Percentiles rank a stretch among this genome's conserved stretches.
Evolutionary conservation across 2,329 filamentous ascomycete genomes (phyloP).

Genomic region (Passalora sequoiae): DNA sequence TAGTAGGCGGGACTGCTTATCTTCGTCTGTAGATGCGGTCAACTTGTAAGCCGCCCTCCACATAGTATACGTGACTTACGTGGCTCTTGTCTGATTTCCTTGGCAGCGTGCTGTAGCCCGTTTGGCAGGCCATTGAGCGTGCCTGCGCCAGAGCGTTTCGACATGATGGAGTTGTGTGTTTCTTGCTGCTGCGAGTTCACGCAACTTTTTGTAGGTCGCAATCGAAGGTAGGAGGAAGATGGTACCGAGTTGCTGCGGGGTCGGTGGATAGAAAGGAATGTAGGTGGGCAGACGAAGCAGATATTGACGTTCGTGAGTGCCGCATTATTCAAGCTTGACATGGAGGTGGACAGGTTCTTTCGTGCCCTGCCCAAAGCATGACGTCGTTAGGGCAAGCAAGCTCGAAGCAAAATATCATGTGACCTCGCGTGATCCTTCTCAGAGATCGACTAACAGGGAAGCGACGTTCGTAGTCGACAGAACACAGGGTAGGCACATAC

Average conservation of each 20-base stretch:
- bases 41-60: constrained; percentile 14
- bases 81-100: constrained; percentile 32
- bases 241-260: not conserved
- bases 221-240: not conserved
- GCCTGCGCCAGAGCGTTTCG: constrained; percentile 50
- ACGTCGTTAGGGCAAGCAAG: too few species aligned
- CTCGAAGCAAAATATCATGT: too few species aligned
- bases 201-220: not conserved
- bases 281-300: not conserved
- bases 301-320: not conserved
- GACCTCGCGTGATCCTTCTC: too few species aligned
- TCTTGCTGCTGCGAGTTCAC: not conserved
- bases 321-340: constrained; percentile 5
- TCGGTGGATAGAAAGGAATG: too few species aligned
- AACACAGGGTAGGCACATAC: too few species aligned
- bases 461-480: too few species aligned
- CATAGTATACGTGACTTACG: constrained; percentile 34
- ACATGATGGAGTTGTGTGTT: constrained; percentile 46
- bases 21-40: constrained; percentile 48
- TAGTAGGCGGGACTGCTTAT: constrained; percentile 73
- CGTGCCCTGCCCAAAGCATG: too few species aligned
- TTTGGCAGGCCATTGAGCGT: constrained; percentile 40
- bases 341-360: too few species aligned
- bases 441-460: too few species aligned
- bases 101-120: constrained; percentile 38